Evolutionary conservation across 371 early-diverging fungal genomes (phyloP).

Genomic region (Cokeromyces recurvatus): DNA sequence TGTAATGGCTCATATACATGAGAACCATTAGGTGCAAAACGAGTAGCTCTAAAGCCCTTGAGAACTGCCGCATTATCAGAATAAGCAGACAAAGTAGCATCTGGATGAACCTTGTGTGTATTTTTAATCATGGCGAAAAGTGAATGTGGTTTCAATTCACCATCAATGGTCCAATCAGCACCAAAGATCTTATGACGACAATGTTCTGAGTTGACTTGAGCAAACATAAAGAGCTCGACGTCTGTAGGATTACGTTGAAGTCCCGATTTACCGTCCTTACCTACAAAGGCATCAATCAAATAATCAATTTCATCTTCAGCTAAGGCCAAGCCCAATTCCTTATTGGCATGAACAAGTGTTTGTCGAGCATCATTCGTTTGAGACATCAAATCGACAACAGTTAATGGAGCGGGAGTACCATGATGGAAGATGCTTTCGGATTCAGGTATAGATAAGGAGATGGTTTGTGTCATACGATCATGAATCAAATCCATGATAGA

Average conservation of each 20-base stretch:
- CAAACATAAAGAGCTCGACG: conserved; percentile 98
- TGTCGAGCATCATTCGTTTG: conserved; percentile 43
- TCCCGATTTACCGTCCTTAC: conserved; percentile 38
- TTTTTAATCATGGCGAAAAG: conserved; percentile 93
- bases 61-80: conserved; percentile 97
- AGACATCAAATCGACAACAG: conserved; percentile 60
- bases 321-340: conserved; percentile 87
- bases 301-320: conserved; percentile 94
- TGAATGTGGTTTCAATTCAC: conserved; percentile 68
- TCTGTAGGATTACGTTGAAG: conserved; percentile 91
- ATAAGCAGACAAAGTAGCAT: conserved; percentile 89
- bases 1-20: conserved; percentile 49
- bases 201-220: conserved; percentile 98
- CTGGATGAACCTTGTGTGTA: conserved; percentile 79
- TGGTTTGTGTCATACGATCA: conserved; percentile 93
- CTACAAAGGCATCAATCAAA: conserved; percentile 81
- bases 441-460: conserved; percentile 57
- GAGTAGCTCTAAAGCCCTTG: conserved; percentile 69
- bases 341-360: conserved; percentile 75
- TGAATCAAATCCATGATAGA: conserved; percentile 61
- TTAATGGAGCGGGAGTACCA: conserved; percentile 73
- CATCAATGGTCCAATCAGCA: conserved; percentile 94
- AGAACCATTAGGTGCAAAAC: conserved; percentile 61
- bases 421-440: conserved; percentile 70
- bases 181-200: conserved; percentile 98